Percentiles rank a stretch among this genome's conserved stretches.
Conservation (phyloP, 1,139 yeast genomes). For the Zhuliangozyma blackwelliae region DNA sequence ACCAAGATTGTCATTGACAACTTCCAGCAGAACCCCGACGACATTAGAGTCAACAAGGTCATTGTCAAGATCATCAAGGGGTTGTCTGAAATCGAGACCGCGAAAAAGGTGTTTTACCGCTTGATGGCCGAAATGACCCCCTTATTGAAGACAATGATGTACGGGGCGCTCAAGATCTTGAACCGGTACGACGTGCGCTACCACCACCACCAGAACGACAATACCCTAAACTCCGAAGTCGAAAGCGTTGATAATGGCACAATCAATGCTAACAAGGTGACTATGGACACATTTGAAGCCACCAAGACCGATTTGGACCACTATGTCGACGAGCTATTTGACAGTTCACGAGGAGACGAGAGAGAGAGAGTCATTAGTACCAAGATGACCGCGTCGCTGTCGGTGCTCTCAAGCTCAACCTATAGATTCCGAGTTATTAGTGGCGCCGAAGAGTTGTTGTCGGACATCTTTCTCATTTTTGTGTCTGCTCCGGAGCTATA, state of each 20-base stretch:
- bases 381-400: conserved; percentile 2
- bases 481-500: conserved; percentile 31
- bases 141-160: conserved; percentile 26
- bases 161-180: conserved; percentile 27
- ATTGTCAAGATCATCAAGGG: conserved; percentile 38
- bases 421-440: conserved; percentile 9
- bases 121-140: conserved; percentile 21
- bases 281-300: conserved; percentile 3
- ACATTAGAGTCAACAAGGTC: conserved; percentile 26
- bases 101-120: conserved; percentile 17
- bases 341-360: neutral
- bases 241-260: conserved; percentile 6
- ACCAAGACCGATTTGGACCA: conserved; percentile 11
- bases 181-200: conserved; percentile 17
- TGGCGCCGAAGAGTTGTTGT: conserved; percentile 29
- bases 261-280: conserved; percentile 2
- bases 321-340: conserved; percentile 7
- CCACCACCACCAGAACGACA: conserved; percentile 1
- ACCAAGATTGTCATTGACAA: conserved; percentile 20
- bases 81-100: conserved; percentile 27
- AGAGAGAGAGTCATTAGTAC: neutral
- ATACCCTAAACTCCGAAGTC: conserved; percentile 7
- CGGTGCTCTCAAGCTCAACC: conserved; percentile 6
- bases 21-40: conserved; percentile 24
- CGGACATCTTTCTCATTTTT: conserved; percentile 36